Conservation (phyloP, 202 grass and related monocot species). For the Saccharum hybrid region DNA sequence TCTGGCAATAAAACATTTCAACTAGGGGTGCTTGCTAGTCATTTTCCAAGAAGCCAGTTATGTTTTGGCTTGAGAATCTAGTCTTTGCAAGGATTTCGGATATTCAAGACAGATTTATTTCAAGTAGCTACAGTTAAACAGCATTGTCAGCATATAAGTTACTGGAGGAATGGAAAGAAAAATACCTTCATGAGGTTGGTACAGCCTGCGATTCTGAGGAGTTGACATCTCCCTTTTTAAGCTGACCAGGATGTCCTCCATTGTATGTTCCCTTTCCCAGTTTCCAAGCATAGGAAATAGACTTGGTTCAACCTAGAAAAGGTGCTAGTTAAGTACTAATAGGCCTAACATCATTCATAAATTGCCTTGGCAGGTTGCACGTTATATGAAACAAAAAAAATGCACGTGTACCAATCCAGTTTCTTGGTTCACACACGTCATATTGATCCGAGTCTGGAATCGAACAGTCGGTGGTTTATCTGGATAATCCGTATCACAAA, state of each 20-base stretch:
- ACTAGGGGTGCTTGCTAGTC: not conserved
- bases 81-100: not conserved
- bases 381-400: not conserved
- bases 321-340: slow-evolving; percentile 39
- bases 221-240: slow-evolving; percentile 91
- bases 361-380: slow-evolving; percentile 13
- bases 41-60: not conserved
- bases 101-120: slow-evolving; percentile 3
- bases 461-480: slow-evolving; percentile 70
- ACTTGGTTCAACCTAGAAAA: slow-evolving; percentile 75
- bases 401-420: slow-evolving; percentile 66
- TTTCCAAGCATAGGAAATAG: slow-evolving; percentile 86
- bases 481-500: slow-evolving; percentile 79
- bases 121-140: not conserved
- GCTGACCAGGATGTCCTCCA: slow-evolving; percentile 77
- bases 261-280: slow-evolving; percentile 83
- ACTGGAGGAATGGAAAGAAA: slow-evolving; percentile 33
- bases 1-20: not conserved
- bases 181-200: slow-evolving; percentile 81
- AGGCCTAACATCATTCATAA: slow-evolving; percentile 28
- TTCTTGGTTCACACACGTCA: slow-evolving; percentile 73
- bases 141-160: not conserved
- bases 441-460: slow-evolving; percentile 80
- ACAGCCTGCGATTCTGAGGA: slow-evolving; percentile 79
- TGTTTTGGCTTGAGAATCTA: slow-evolving; percentile 11